Conservation (phyloP, 805 yeast species). For the Tetrapisispora phaffii region DNA sequence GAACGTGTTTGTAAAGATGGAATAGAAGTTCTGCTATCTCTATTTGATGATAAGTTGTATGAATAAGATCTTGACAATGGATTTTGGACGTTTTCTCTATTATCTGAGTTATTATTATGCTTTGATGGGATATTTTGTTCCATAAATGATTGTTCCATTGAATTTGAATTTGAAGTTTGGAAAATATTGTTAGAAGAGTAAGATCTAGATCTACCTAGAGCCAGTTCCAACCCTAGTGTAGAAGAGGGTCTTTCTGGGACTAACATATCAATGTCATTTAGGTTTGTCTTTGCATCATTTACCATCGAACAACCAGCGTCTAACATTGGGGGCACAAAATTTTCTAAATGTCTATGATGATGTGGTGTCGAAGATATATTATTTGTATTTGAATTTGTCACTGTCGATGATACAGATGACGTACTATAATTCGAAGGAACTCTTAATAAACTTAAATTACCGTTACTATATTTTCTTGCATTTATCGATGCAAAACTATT, state of each 20-base stretch:
- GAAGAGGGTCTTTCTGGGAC: conserved; percentile 50
- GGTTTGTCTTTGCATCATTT: conserved; percentile 47
- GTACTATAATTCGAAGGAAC: conserved; percentile 1
- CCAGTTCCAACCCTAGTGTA: conserved; percentile 37
- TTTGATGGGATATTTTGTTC: background rate
- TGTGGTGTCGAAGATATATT: background rate
- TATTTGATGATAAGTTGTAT: conserved; percentile 1
- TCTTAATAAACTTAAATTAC: conserved; percentile 1
- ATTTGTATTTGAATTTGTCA: background rate
- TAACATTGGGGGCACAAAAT: conserved; percentile 69
- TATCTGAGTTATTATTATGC: background rate
- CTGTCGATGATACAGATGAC: background rate
- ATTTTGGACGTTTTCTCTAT: background rate
- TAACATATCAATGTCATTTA: conserved; percentile 68
- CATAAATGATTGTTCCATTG: background rate
- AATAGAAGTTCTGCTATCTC: background rate
- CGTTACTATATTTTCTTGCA: background rate
- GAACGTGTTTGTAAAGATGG: background rate
- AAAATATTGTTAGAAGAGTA: conserved; percentile 4
- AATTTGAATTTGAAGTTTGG: background rate
- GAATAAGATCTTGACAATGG: conserved; percentile 6
- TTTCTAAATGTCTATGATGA: conserved; percentile 41
- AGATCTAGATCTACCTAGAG: conserved; percentile 30
- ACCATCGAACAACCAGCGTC: conserved; percentile 66
- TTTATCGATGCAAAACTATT: background rate